A percentile compares a stretch with the other conserved stretches of the same genome.
Evolutionary conservation across 139 green algal genomes (phyloP).

Genomic region (Haematococcus sp.): DNA sequence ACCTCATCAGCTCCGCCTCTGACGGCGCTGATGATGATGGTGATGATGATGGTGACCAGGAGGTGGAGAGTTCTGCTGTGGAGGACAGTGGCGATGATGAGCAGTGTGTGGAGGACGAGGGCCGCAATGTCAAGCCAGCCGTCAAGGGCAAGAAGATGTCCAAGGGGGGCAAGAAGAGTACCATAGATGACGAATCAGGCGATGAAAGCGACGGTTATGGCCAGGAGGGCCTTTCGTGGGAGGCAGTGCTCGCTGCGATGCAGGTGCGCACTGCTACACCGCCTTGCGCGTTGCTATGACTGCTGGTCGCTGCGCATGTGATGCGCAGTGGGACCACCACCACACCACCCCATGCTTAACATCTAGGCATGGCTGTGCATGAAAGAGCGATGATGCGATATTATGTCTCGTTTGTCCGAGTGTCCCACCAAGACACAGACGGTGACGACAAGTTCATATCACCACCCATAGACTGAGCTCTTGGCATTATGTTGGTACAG

Average conservation of each 20-base stretch:
- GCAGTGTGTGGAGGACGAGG: not conserved
- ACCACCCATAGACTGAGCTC: conserved; percentile 58
- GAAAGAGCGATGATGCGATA: conserved; percentile 37
- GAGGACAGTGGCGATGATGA: conserved; percentile 9
- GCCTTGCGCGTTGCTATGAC: no score
- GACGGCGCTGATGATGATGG: conserved; percentile 43
- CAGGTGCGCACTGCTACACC: conserved; percentile 28
- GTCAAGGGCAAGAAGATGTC: not conserved
- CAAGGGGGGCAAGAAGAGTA: not conserved
- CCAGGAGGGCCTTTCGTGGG: conserved; percentile 78
- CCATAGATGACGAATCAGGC: not conserved
- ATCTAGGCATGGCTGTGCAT: not conserved
- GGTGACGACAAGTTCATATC: conserved; percentile 54
- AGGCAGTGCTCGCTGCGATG: conserved; percentile 79
- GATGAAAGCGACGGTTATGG: conserved; percentile 77
- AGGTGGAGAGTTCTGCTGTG: conserved; percentile 20
- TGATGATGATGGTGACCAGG: conserved; percentile 20
- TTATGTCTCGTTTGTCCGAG: conserved; percentile 53
- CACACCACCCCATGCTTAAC: not conserved
- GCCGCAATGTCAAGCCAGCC: not conserved
- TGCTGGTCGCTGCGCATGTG: not conserved
- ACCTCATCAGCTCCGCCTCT: conserved; percentile 15
- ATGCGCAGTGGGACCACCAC: not conserved
- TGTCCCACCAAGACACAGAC: conserved; percentile 39
- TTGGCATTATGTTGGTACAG: no score